phyloP scores from a whole-genome alignment of 2,329 filamentous ascomycete genomes.

The Amphichorda felina region DNA sequence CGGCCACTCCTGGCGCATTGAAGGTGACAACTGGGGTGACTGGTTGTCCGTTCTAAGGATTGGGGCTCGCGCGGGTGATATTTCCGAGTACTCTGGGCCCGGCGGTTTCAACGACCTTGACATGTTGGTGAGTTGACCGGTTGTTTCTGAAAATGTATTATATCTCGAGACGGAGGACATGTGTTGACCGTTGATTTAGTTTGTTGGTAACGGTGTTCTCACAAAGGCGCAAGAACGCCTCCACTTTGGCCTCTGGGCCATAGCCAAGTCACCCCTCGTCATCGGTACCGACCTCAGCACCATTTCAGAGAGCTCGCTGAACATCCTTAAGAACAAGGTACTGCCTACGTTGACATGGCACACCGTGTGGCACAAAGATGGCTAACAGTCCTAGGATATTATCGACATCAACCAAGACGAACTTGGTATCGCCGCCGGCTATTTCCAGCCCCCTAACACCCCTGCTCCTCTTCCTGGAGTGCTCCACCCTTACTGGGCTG shows the following conservation, averaged over 20 bases:
- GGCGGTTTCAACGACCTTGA: slow-evolving; percentile 17
- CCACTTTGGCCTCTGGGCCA: slow-evolving; percentile 16
- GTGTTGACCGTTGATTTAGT: slow-evolving; percentile 2
- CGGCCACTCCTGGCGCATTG: slow-evolving; percentile 27
- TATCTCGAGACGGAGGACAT: not conserved
- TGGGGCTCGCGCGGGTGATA: slow-evolving; percentile 4
- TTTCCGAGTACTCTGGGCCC: slow-evolving; percentile 9
- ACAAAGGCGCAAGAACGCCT: slow-evolving; percentile 10
- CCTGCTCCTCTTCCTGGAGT: slow-evolving; percentile 26
- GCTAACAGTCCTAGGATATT: slow-evolving; percentile 6
- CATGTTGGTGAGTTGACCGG: slow-evolving; percentile 9
- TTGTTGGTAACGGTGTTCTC: slow-evolving; percentile 8
- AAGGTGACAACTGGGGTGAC: slow-evolving; percentile 19
- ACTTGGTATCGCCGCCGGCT: slow-evolving; percentile 11
- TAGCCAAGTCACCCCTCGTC: slow-evolving; percentile 13
- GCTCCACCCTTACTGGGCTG: slow-evolving; percentile 29
- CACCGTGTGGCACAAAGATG: not conserved
- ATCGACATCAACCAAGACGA: slow-evolving; percentile 15
- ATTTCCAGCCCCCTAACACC: slow-evolving; percentile 9
- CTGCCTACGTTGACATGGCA: not conserved
- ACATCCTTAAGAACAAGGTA: slow-evolving; percentile 10
- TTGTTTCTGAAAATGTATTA: not conserved
- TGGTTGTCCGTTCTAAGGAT: slow-evolving; percentile 8
- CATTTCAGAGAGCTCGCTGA: slow-evolving; percentile 8
- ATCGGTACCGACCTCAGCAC: slow-evolving; percentile 12